Conservation (phyloP, 208 protist species). For the Leishmania turanica region DNA sequence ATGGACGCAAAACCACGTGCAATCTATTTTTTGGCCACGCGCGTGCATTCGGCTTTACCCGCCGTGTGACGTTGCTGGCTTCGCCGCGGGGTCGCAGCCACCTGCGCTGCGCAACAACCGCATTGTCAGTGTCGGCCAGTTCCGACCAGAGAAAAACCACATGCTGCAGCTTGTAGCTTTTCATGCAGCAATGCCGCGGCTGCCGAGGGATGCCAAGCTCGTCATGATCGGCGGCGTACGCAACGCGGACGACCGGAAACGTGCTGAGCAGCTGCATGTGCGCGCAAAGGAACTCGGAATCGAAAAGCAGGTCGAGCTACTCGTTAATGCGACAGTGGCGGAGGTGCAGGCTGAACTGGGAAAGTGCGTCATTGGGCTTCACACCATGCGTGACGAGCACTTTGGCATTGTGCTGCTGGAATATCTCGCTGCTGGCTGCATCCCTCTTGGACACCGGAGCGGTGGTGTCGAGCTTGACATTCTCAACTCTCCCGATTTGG, state of each 20-base stretch:
- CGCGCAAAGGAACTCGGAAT: slow-evolving; percentile 60
- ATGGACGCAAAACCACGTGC: slow-evolving; percentile 97
- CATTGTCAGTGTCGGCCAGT: slow-evolving; percentile 96
- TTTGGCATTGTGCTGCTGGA: slow-evolving; percentile 99
- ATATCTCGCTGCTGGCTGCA: slow-evolving; percentile 93
- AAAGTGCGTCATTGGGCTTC: slow-evolving; percentile 90
- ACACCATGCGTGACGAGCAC: slow-evolving; percentile 99
- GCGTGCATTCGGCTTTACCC: slow-evolving; percentile 83
- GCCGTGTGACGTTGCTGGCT: slow-evolving; percentile 85
- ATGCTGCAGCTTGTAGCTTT: slow-evolving; percentile 94
- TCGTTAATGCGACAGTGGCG: slow-evolving; percentile 61
- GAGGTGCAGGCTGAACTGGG: slow-evolving; percentile 51
- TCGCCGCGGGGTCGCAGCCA: slow-evolving; percentile 36
- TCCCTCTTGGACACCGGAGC: slow-evolving; percentile 94
- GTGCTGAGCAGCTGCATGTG: slow-evolving; percentile 57
- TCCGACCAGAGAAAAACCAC: slow-evolving; percentile 99
- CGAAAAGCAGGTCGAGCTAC: slow-evolving; percentile 53
- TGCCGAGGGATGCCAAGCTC: slow-evolving; percentile 52
- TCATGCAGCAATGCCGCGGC: slow-evolving; percentile 31
- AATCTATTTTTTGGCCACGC: slow-evolving; percentile 74
- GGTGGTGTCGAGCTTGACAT: slow-evolving; percentile 97
- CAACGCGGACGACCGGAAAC: slow-evolving; percentile 71
- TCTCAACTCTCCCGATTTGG: slow-evolving; percentile 54
- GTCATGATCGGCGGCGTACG: slow-evolving; percentile 91
- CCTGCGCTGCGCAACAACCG: slow-evolving; percentile 44